Evolutionary conservation across 106 monocot genomes (phyloP).

Genomic region (Dioscorea alata): DNA sequence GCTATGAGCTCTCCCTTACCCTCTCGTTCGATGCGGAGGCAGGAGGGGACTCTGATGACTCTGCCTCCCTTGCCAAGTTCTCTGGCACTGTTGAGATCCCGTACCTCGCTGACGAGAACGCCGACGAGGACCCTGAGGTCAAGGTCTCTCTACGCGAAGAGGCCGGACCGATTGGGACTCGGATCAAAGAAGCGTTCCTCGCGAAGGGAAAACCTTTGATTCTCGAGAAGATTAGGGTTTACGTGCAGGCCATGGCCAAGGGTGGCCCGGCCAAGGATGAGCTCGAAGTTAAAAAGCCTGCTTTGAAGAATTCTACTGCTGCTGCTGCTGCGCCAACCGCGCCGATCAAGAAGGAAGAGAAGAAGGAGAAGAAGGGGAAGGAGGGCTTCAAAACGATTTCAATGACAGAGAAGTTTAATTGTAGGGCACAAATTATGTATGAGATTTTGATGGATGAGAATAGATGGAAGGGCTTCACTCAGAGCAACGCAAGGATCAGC

Average conservation of each 20-base stretch:
- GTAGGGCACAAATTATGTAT: slow-evolving; percentile 67
- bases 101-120: slow-evolving; percentile 96
- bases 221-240: slow-evolving; percentile 59
- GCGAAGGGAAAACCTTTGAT: slow-evolving; percentile 66
- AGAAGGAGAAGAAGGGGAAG: slow-evolving; percentile 52
- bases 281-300: slow-evolving; percentile 62
- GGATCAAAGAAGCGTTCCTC: slow-evolving; percentile 69
- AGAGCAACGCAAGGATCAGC: slow-evolving; percentile 90
- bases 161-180: slow-evolving; percentile 41
- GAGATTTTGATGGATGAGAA: slow-evolving; percentile 98
- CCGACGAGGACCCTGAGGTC: slow-evolving; percentile 87
- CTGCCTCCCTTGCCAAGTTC: slow-evolving; percentile 15
- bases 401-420: slow-evolving; percentile 74
- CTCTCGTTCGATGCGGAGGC: slow-evolving; percentile 63
- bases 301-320: not conserved
- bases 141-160: slow-evolving; percentile 50
- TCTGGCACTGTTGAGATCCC: slow-evolving; percentile 70
- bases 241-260: slow-evolving; percentile 60
- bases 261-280: slow-evolving; percentile 95
- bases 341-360: slow-evolving; percentile 8
- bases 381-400: slow-evolving; percentile 81
- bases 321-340: not conserved
- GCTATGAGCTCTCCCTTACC: slow-evolving; percentile 85
- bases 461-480: slow-evolving; percentile 96
- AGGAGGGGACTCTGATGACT: not conserved